Evolutionary conservation across 2,329 filamentous ascomycete genomes (phyloP).

Genomic region (Aureobasidium lini): DNA sequence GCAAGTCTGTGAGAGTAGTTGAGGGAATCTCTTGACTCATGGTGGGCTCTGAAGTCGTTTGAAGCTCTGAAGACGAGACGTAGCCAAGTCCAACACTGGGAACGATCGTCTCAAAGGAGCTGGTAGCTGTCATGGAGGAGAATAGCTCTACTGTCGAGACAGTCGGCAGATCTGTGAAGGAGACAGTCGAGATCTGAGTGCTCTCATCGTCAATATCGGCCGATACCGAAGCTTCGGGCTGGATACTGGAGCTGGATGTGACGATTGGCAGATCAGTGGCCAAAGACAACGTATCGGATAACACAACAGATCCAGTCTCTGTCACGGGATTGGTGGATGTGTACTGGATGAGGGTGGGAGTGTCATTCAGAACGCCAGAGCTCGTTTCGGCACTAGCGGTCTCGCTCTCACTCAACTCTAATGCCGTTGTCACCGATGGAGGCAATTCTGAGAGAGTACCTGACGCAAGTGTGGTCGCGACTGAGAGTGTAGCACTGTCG

Average conservation of each 20-base stretch:
- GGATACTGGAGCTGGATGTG: neutral
- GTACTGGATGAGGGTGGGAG: no score
- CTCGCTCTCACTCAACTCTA: neutral
- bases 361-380: no score
- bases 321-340: no score
- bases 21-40: neutral
- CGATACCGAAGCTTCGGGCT: neutral
- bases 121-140: neutral
- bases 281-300: neutral
- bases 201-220: neutral
- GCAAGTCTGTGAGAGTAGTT: neutral
- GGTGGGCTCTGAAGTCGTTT: neutral
- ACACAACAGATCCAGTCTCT: no score
- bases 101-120: neutral
- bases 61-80: neutral
- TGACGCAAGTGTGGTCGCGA: neutral
- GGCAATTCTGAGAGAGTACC: neutral
- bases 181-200: neutral
- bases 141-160: neutral
- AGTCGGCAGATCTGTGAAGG: neutral
- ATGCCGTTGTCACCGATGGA: neutral
- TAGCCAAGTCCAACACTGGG: neutral
- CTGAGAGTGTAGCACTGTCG: no score
- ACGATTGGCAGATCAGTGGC: neutral
- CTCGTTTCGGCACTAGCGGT: neutral